Evolutionary conservation across 192 early-diverging fungal species (phyloP).

Genomic region (Oehlia diaphana): DNA sequence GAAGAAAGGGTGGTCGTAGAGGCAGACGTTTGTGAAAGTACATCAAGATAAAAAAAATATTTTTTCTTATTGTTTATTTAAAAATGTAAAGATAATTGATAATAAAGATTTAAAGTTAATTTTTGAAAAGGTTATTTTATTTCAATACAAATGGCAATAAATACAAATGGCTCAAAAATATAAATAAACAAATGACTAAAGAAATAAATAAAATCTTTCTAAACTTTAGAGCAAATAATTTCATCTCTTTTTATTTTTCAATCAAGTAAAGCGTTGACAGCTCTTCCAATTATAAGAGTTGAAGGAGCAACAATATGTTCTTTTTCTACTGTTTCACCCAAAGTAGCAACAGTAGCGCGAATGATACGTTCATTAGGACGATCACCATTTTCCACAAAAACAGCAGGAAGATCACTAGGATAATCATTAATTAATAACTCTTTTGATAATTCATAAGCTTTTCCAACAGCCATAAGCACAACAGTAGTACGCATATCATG

Average conservation of each 20-base stretch:
- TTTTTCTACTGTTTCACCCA: conserved; percentile 63
- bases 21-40: conserved; percentile 92
- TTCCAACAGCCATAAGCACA: conserved; percentile 81
- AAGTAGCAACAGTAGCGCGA: conserved; percentile 59
- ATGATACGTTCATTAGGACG: conserved; percentile 74
- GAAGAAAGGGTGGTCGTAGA: conserved; percentile 99
- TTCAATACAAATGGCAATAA: too few species aligned
- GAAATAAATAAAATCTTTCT: too few species aligned
- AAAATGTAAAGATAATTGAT: too few species aligned
- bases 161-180: too few species aligned
- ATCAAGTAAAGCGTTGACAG: conserved; percentile 44
- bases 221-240: not conserved
- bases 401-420: conserved; percentile 66
- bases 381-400: conserved; percentile 83
- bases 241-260: not conserved
- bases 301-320: conserved; percentile 71
- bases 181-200: too few species aligned
- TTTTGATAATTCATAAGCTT: conserved; percentile 63
- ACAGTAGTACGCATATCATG: conserved; percentile 72
- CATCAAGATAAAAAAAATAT: not conserved
- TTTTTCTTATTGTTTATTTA: not conserved
- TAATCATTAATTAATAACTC: conserved; percentile 55
- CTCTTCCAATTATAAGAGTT: conserved; percentile 76
- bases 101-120: too few species aligned
- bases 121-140: too few species aligned